Base-by-base conservation (phyloP, 2,329 filamentous ascomycete species). In the Arthrobotrys pseudoclavata region DNA sequence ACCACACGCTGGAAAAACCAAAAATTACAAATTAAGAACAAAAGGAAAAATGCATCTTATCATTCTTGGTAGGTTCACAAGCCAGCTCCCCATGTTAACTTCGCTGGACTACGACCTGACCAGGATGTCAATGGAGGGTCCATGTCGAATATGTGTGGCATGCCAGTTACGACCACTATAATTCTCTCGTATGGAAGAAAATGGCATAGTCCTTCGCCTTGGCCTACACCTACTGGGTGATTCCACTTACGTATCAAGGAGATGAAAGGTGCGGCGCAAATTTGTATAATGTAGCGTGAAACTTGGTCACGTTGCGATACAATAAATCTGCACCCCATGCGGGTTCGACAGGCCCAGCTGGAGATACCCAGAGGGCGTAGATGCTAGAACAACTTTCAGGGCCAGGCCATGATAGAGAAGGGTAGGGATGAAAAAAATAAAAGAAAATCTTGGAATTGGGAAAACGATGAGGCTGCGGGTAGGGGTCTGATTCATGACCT, bases 111-210 rank as follows among this genome's bases (percentile, higher is more conserved):
- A 66, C 50, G 26, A 20, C 55, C 5, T 48, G 52, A 55, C 48
- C 29, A 67, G 66, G 64, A 31, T 61, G n/a, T 64, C 29, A 13
- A 66, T 50, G 61, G 24, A 60, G 66, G 50, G 24, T 37, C 64
- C 60, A 70, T 57, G 55, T 64, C 18, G 13, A 62, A 24, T 50
- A 24, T 57, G 47, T 50, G 22, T 66, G 40, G 66, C 60, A 76
- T 76, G 40, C 72, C 50, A 67, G 2, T 70, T 76, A 52, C 42
- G 60, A 66, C 40, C 52, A 52, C 29, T 29, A 62, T 67, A 76
- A 76, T 70, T 76, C 72, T 76, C 72, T 70, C 66, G 48, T 62
- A 57, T 34, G 20, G 42, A 29, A 48, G 55, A 67, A 70, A 70
- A 45, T 37, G 66, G 72, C 26, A 66, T 70, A 61, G 72, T 15